These are phyloP conservation scores for Thalassiosira hispida DNA, from an alignment of 352 stramenopile genomes.

Conservation along the genomic window DNA sequence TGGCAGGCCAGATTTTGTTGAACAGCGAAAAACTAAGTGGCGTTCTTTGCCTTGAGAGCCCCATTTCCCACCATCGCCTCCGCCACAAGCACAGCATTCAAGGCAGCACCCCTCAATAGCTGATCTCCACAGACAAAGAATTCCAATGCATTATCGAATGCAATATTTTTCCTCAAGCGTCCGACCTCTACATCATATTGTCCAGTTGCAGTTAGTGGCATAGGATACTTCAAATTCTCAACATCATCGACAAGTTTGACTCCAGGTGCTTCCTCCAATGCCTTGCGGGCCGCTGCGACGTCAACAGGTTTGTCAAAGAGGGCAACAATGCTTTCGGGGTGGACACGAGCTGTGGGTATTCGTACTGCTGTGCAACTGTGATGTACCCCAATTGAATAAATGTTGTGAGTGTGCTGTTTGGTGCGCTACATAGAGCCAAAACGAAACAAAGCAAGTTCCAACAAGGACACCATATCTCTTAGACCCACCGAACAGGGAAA, in stretches of 20 bases:
- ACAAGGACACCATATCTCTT: background rate
- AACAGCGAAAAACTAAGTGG: no score
- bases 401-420: conserved; percentile 6
- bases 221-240: conserved; percentile 90
- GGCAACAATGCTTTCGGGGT: conserved; percentile 96
- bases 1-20: no score
- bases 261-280: conserved; percentile 89
- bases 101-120: conserved; percentile 93
- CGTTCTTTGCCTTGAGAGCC: conserved; percentile 54
- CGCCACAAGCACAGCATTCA: conserved; percentile 97
- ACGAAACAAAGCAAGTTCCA: background rate
- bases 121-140: conserved; percentile 98
- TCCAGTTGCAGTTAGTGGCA: conserved; percentile 96
- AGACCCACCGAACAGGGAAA: conserved; percentile 70
- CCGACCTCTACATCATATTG: conserved; percentile 98
- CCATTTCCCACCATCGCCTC: conserved; percentile 87
- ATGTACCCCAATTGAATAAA: no score
- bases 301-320: conserved; percentile 92
- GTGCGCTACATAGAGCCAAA: background rate
- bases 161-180: conserved; percentile 91
- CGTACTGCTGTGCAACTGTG: conserved; percentile 92
- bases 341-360: conserved; percentile 95
- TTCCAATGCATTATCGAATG: conserved; percentile 96
- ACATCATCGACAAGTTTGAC: conserved; percentile 93
- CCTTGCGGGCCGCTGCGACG: conserved; percentile 86